Conservation (phyloP, 176 grass and related monocot species). For the Dactylis glomerata region DNA sequence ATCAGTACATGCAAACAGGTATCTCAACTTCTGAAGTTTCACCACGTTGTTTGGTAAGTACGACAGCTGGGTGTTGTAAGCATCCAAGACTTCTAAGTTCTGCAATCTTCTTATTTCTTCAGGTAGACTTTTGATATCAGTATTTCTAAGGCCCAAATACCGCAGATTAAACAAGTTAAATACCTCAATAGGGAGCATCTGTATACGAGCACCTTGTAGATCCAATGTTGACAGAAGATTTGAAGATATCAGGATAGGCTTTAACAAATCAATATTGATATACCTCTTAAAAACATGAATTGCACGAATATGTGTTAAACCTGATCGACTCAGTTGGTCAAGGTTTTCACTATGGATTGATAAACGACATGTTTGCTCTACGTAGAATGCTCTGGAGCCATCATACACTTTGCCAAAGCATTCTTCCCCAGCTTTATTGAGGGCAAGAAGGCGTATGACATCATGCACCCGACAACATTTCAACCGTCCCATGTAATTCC, state of each 20-base stretch:
- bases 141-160: constrained; percentile 2
- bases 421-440: not conserved
- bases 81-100: constrained; percentile 34
- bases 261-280: not conserved
- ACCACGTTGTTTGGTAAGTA: not conserved
- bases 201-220: constrained; percentile 4
- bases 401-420: constrained; percentile 20
- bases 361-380: not conserved
- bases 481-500: not conserved
- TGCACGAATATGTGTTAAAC: not conserved
- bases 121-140: not conserved
- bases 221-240: not conserved
- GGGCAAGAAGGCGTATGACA: not conserved
- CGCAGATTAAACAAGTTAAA: not conserved
- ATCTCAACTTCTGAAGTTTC: constrained; percentile 23
- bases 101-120: constrained; percentile 5
- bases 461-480: constrained; percentile 9
- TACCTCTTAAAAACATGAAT: not conserved
- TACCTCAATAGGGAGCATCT: not conserved
- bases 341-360: not conserved
- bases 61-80: fast-evolving
- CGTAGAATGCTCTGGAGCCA: not conserved
- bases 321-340: not conserved
- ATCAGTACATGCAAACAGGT: not conserved
- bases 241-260: not conserved